A percentile compares a stretch with the other conserved stretches of the same genome.
Evolutionary conservation across 2,329 filamentous ascomycete species (phyloP).

Genomic region (Cytospora piceicola): DNA sequence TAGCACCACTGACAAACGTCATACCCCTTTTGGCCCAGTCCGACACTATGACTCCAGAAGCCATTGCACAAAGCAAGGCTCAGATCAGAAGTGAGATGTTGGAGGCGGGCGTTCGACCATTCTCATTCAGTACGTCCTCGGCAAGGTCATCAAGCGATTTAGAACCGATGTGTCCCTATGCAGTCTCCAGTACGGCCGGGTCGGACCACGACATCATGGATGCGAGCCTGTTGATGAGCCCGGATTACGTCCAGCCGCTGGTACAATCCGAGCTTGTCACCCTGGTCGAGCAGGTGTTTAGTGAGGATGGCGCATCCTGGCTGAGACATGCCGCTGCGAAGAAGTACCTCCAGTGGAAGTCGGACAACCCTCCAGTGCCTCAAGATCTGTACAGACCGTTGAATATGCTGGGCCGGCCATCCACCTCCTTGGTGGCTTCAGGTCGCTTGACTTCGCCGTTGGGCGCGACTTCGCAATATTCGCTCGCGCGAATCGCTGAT

Average conservation of each 20-base stretch:
- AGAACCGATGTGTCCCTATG: conserved; percentile 59
- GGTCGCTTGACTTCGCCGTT: conserved; percentile 32
- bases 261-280: conserved; percentile 71
- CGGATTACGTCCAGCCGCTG: conserved; percentile 84
- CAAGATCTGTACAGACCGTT: conserved; percentile 44
- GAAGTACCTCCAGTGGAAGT: conserved; percentile 76
- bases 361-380: conserved; percentile 36
- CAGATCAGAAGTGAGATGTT: conserved; percentile 60
- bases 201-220: conserved; percentile 85
- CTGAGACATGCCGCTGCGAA: conserved; percentile 81
- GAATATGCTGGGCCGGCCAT: conserved; percentile 29
- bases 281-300: conserved; percentile 76
- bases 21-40: conserved; percentile 80
- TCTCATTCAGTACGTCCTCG: conserved; percentile 62
- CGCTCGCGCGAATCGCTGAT: conserved; percentile 62
- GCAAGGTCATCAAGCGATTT: conserved; percentile 28
- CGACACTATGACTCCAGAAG: conserved; percentile 66
- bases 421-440: conserved; percentile 21
- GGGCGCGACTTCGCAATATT: conserved; percentile 51
- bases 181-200: conserved; percentile 74
- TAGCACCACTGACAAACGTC: conserved; percentile 78
- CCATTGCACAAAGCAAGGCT: conserved; percentile 63
- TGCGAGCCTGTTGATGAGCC: conserved; percentile 89
- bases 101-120: conserved; percentile 63
- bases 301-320: conserved; percentile 76